Conservation (phyloP, 208 protist species). For the Tritrichomonas musculus region DNA sequence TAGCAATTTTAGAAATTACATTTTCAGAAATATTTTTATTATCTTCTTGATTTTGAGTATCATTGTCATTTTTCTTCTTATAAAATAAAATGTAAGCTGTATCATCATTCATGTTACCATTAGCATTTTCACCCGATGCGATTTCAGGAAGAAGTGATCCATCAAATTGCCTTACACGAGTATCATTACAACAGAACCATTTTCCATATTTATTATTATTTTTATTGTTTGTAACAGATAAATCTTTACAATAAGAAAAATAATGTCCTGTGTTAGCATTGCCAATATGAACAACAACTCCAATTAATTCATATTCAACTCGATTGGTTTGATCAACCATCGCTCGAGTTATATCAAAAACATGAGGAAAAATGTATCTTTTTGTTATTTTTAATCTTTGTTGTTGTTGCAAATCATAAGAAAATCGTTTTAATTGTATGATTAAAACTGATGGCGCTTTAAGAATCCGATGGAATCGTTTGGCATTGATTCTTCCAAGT, state of each 20-base stretch:
- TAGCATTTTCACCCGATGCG: too few species aligned
- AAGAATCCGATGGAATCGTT: background rate
- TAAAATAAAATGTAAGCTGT: background rate
- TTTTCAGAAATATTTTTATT: background rate
- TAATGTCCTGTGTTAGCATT: background rate
- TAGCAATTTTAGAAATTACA: background rate
- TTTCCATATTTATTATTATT: too few species aligned
- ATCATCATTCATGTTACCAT: too few species aligned
- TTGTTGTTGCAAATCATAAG: background rate
- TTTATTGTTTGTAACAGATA: too few species aligned
- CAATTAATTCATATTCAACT: background rate
- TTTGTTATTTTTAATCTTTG: background rate
- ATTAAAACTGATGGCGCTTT: background rate
- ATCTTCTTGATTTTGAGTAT: background rate
- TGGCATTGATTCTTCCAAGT: background rate
- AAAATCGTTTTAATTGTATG: constrained; percentile 6
- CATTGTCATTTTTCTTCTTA: background rate
- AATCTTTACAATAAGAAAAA: background rate
- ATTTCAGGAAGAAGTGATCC: too few species aligned
- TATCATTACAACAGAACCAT: too few species aligned
- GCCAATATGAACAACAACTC: background rate
- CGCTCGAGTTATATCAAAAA: background rate
- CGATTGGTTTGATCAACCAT: background rate
- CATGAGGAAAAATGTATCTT: background rate
- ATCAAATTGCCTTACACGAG: too few species aligned